A percentile compares a stretch with the other conserved stretches of the same genome.
Evolutionary conservation across 164 flowering plant genomes (phyloP).

Genomic region (Buxus sempervirens): DNA sequence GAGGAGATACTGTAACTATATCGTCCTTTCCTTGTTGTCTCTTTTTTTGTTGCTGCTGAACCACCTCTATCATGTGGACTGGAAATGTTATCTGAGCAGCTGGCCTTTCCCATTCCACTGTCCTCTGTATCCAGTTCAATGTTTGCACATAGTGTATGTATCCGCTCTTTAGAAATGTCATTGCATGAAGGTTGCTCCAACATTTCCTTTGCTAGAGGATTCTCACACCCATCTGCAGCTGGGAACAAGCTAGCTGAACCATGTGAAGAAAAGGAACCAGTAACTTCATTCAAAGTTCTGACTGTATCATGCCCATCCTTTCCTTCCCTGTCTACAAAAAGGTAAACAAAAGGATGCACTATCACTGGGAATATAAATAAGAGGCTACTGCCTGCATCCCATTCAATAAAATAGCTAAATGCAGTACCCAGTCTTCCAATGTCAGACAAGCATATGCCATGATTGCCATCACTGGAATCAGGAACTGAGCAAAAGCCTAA

Average conservation of each 20-base stretch:
- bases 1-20: slow-evolving; percentile 8
- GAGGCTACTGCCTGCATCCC: neutral
- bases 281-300: slow-evolving; percentile 7
- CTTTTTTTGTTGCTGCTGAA: slow-evolving; percentile 8
- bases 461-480: neutral
- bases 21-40: slow-evolving; percentile 9
- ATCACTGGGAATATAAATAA: neutral
- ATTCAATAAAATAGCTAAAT: neutral
- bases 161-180: neutral
- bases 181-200: neutral
- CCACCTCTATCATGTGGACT: slow-evolving; percentile 19
- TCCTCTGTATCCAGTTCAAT: slow-evolving; percentile 10
- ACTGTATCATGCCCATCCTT: slow-evolving; percentile 3
- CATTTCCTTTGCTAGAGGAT: neutral
- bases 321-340: slow-evolving; percentile 11
- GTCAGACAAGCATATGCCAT: neutral
- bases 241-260: slow-evolving; percentile 5
- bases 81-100: slow-evolving; percentile 32
- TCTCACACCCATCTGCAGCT: neutral
- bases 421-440: neutral
- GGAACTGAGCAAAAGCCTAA: neutral
- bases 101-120: slow-evolving; percentile 11
- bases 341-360: neutral
- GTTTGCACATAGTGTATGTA: neutral
- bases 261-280: slow-evolving; percentile 27